Percentiles rank a stretch among this genome's conserved stretches.
Conservation (phyloP, 1,284 basidiomycete species). For the Ustilago bromivora region DNA sequence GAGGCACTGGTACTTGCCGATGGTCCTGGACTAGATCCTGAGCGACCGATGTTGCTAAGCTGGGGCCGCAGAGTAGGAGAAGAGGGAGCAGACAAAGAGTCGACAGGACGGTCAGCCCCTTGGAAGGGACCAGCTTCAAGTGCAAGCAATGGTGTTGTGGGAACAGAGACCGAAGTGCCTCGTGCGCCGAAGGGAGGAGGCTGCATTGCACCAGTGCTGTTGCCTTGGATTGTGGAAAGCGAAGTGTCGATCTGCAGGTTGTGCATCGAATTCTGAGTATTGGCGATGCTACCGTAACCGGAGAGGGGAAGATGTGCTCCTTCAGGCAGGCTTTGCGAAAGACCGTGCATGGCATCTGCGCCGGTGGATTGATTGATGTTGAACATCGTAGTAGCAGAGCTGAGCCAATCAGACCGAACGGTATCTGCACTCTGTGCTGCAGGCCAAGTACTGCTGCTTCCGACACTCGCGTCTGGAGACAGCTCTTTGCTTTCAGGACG, state of each 20-base stretch:
- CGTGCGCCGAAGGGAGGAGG: conserved; percentile 37
- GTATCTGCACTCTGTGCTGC: conserved; percentile 6
- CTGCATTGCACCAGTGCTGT: conserved; percentile 13
- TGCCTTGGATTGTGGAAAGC: conserved; percentile 13
- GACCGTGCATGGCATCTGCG: not conserved
- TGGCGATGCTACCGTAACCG: conserved; percentile 21
- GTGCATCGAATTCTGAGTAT: conserved; percentile 8
- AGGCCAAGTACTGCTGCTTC: conserved; percentile 17
- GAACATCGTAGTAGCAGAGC: conserved; percentile 22
- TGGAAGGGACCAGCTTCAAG: conserved; percentile 42
- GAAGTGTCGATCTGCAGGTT: conserved; percentile 36
- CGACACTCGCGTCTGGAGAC: conserved; percentile 33
- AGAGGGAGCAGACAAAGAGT: conserved; percentile 50
- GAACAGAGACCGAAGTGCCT: conserved; percentile 41
- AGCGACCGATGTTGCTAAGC: conserved; percentile 36
- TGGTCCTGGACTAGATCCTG: conserved; percentile 45
- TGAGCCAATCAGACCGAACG: conserved; percentile 36
- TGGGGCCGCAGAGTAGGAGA: conserved; percentile 41
- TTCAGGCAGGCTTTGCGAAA: conserved; percentile 35
- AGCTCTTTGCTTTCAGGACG: conserved; percentile 35
- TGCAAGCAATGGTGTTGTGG: conserved; percentile 41
- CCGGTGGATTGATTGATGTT: conserved; percentile 5
- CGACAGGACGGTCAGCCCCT: conserved; percentile 35
- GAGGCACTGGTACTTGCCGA: conserved; percentile 11
- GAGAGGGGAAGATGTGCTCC: conserved; percentile 40